These are phyloP conservation scores for Microbotryum saponariae DNA, from an alignment of 1,284 basidiomycete species.

Conservation along the genomic window DNA sequence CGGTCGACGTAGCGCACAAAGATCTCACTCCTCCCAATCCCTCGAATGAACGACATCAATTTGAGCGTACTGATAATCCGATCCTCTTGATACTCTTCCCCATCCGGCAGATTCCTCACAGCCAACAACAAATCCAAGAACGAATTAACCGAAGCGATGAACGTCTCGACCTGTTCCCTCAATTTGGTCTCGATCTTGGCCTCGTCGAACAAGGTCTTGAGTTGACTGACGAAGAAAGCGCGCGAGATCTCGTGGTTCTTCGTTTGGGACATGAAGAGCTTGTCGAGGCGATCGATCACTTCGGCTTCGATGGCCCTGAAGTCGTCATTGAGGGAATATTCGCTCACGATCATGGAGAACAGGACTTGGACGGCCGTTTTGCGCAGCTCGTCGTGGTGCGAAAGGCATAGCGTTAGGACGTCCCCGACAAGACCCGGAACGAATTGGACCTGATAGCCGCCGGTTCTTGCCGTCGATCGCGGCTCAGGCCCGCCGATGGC, in stretches of 20 bases:
- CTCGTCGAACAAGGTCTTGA: conserved; percentile 73
- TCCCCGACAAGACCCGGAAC: conserved; percentile 74
- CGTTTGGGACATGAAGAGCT: conserved; percentile 82
- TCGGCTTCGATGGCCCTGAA: conserved; percentile 65
- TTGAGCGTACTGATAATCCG: conserved; percentile 84
- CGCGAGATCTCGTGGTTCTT: conserved; percentile 81
- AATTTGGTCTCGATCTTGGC: conserved; percentile 71
- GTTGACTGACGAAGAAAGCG: conserved; percentile 87
- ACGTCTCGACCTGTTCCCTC: conserved; percentile 65
- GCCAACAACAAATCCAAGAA: conserved; percentile 91
- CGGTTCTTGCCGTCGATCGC: conserved; percentile 7
- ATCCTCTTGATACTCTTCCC: conserved; percentile 89
- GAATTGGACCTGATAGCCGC: conserved; percentile 48
- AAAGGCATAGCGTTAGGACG: conserved; percentile 85
- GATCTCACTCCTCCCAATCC: conserved; percentile 18
- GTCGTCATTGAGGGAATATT: conserved; percentile 41
- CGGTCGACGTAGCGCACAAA: conserved; percentile 73
- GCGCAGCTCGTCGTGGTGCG: conserved; percentile 85
- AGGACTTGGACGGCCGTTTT: conserved; percentile 79
- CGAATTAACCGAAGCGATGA: conserved; percentile 81
- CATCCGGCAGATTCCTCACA: conserved; percentile 84
- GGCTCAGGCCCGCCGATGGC: conserved; percentile 71
- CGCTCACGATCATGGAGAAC: conserved; percentile 92
- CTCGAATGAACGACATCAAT: conserved; percentile 75
- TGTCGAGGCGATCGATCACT: conserved; percentile 87